Percentiles rank a stretch among this genome's conserved stretches.
phyloP scores from a whole-genome alignment of 2,329 filamentous ascomycete species.

The Clonostachys byssicola region DNA sequence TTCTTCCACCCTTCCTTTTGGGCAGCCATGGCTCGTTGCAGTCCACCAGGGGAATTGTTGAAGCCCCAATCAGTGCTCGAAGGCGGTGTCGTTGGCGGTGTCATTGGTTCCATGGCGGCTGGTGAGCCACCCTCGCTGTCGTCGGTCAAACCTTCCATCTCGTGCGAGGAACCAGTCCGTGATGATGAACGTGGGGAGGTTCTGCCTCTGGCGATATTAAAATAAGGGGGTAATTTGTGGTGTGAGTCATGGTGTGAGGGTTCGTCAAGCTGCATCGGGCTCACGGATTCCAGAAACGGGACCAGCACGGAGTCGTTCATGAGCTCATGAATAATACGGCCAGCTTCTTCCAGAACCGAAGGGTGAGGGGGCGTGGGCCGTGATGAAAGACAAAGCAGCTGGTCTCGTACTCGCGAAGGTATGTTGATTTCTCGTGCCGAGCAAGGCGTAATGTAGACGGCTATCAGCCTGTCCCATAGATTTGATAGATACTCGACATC shows the following conservation, averaged over 20 bases:
- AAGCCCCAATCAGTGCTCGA: conserved; percentile 49
- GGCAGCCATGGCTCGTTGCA: conserved; percentile 49
- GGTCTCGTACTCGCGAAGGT: conserved; percentile 78
- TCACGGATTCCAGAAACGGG: conserved; percentile 77
- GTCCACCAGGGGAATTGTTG: conserved; percentile 43
- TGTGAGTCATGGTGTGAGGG: conserved; percentile 26
- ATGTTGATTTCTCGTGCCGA: conserved; percentile 88
- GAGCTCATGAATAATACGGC: conserved; percentile 85
- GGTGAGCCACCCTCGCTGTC: conserved; percentile 61
- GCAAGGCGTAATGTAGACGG: conserved; percentile 85
- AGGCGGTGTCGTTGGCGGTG: conserved; percentile 70
- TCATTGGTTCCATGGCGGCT: conserved; percentile 58
- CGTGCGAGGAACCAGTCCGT: conserved; percentile 30
- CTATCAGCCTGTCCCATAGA: conserved; percentile 83
- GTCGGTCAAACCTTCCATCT: conserved; percentile 54
- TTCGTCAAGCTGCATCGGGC: conserved; percentile 27
- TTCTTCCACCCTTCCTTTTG: conserved; percentile 61
- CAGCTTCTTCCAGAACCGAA: conserved; percentile 73
- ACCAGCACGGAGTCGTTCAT: conserved; percentile 97
- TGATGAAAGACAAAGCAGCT: conserved; percentile 53
- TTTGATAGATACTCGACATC: conserved; percentile 65
- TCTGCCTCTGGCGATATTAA: not conserved
- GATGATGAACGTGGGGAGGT: not conserved
- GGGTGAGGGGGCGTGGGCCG: conserved; percentile 68
- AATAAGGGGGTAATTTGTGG: conserved; percentile 32